Base-by-base conservation (phyloP, 2,329 filamentous ascomycete species). In the Anthostomella pinea region DNA sequence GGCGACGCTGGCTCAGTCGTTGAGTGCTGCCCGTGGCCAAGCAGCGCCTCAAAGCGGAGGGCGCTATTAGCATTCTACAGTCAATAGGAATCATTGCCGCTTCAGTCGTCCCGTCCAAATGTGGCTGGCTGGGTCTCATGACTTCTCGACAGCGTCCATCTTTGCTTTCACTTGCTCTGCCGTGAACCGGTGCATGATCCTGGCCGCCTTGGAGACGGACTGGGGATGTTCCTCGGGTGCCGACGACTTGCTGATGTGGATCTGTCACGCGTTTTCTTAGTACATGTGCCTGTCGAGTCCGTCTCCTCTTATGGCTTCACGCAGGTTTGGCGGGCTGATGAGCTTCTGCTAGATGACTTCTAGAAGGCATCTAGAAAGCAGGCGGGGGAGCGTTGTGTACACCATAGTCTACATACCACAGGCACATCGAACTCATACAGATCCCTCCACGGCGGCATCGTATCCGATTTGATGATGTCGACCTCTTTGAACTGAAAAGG, bases 401-500 rank as follows among this genome's bases (percentile, higher is more conserved):
- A n/a, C 10, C 33, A 21, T 15, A 16, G 14, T 26, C 13, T 13
- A 61, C 73, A 54, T 67, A 90, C 85, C 54, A 90, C 86, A 0
- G 86, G 86, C 6, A 87, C 85, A 50, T 91, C 86, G 58, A 89
- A 87, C 39, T 89, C 85, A 57, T 91, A 91, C 1, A 88, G 55
- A 31, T 81, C 72, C 53, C 77, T 80, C 86, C 86, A 91, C 4
- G 36, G 43, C 16, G 68, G 65, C 44, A 78, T 74, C 11, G 73
- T 72, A 17, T 79, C 75, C 0, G 75, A 69, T 31, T 75, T 72
- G 64, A 85, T 78, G 31, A 90, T 78, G 56, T 89, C 73, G 43
- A 87, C 69, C 59, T 89, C 83, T 6, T 70, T 68, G 60, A 80
- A 88, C 13, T 72, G 72, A 60, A 90, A 87, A 0, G 81, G 81